phyloP scores from a whole-genome alignment of 257 asterid genomes.

The Asclepias syriaca region DNA sequence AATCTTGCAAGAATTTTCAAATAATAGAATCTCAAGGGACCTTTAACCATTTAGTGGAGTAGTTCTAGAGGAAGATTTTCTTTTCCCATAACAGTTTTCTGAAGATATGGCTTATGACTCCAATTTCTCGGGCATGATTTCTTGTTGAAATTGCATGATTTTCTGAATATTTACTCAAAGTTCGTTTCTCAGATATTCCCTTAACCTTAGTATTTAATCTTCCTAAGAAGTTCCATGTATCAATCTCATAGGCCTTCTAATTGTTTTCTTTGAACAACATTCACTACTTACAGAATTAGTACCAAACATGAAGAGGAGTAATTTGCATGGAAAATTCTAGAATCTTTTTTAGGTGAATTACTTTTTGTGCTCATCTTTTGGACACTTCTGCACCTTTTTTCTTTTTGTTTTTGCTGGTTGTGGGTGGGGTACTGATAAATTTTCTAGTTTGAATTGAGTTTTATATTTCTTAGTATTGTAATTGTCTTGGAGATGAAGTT shows the following conservation, averaged over 20 bases:
- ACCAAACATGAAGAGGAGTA: background rate
- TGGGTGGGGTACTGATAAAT: background rate
- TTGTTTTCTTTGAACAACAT: background rate
- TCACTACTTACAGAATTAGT: background rate
- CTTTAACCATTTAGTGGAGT: background rate
- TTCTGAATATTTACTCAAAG: background rate
- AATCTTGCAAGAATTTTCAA: background rate
- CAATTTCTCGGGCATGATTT: background rate
- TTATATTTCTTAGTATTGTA: background rate
- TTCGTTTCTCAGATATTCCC: background rate
- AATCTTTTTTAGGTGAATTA: background rate
- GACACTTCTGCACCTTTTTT: background rate
- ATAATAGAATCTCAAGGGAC: slow-evolving; percentile 1
- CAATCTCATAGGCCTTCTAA: background rate
- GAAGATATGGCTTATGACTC: background rate
- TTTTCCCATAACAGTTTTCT: background rate
- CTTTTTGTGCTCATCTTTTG: background rate
- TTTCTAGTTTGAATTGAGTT: background rate
- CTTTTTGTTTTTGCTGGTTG: background rate
- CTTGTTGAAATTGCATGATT: background rate
- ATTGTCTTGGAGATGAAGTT: background rate
- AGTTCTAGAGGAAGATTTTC: background rate
- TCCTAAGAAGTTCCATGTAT: background rate
- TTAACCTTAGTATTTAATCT: background rate
- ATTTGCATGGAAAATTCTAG: background rate